Conservation (phyloP, 139 green algal genomes). For the Haematococcus sp. region DNA sequence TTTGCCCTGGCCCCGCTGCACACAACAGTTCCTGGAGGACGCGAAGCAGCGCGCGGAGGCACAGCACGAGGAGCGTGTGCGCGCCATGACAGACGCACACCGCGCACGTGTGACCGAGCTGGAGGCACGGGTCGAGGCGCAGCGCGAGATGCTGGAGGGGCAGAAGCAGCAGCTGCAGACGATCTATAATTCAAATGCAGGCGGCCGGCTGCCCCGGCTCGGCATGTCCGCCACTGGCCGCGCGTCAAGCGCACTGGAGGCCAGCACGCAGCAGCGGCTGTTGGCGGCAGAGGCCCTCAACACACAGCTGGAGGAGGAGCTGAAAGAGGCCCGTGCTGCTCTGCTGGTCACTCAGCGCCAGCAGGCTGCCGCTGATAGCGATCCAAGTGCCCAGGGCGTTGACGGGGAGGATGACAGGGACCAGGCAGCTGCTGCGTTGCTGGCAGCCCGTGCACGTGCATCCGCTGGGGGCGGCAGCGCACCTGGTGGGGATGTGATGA, state of each 20-base stretch:
- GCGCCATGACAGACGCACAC: not conserved
- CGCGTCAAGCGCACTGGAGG: not conserved
- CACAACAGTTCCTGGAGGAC: not conserved
- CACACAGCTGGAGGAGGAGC: slow-evolving; percentile 13
- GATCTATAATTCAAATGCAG: not conserved
- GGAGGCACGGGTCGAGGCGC: not conserved
- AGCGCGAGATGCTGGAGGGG: not conserved
- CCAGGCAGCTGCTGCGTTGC: not conserved
- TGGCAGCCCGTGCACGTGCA: not conserved
- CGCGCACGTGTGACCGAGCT: not conserved
- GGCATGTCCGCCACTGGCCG: not conserved
- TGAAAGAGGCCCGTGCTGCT: not conserved
- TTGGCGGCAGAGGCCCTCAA: slow-evolving; percentile 5
- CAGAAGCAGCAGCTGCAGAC: not conserved
- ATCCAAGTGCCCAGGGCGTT: too few species aligned
- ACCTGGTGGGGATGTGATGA: too few species aligned
- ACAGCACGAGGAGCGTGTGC: not conserved
- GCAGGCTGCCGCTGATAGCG: not conserved
- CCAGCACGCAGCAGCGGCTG: slow-evolving; percentile 6
- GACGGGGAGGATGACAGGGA: too few species aligned
- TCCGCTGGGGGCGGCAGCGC: not conserved
- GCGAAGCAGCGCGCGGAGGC: not conserved
- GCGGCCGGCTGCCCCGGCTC: not conserved
- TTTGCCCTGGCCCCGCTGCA: not conserved
- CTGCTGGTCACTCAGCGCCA: not conserved